These are phyloP conservation scores for Oryza australiensis DNA, from an alignment of 176 grass and related monocot species.

Conservation along the genomic window DNA sequence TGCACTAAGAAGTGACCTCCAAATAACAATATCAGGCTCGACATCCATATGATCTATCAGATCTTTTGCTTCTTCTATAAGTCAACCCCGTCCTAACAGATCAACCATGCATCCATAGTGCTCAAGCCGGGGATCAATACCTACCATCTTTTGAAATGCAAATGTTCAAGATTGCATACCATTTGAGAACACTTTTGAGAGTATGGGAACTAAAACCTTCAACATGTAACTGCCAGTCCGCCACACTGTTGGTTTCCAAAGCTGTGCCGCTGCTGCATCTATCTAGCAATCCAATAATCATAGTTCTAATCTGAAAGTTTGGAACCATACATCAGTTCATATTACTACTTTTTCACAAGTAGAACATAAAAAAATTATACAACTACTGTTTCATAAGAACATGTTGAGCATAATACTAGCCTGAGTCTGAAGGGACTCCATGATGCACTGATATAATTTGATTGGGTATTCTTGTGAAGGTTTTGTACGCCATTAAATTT, in stretches of 20 bases:
- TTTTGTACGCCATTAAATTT: too few relatives aligned
- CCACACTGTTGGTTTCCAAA: neutral
- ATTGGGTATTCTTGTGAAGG: neutral
- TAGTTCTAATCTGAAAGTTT: neutral
- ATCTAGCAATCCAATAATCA: neutral
- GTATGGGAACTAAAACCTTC: too few relatives aligned
- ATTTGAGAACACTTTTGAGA: too few relatives aligned
- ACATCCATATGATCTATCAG: constrained; percentile 56
- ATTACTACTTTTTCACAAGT: neutral
- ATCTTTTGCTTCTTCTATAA: constrained; percentile 53
- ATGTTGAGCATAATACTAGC: neutral
- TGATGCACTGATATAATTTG: neutral
- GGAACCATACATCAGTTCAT: neutral
- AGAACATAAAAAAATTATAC: too few relatives aligned
- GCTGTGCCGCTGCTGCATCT: neutral
- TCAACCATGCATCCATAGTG: constrained; percentile 77
- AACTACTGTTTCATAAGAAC: neutral
- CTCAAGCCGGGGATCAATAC: constrained; percentile 47
- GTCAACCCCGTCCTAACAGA: constrained; percentile 65
- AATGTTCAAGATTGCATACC: too few relatives aligned
- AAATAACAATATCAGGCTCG: constrained; percentile 65
- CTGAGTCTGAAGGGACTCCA: neutral
- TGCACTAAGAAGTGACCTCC: constrained; percentile 71
- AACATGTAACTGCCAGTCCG: neutral
- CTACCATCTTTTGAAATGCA: too few relatives aligned